Evolutionary conservation across 768 basidiomycete genomes (phyloP).

Genomic region (Rhizopogon salebrosus): DNA sequence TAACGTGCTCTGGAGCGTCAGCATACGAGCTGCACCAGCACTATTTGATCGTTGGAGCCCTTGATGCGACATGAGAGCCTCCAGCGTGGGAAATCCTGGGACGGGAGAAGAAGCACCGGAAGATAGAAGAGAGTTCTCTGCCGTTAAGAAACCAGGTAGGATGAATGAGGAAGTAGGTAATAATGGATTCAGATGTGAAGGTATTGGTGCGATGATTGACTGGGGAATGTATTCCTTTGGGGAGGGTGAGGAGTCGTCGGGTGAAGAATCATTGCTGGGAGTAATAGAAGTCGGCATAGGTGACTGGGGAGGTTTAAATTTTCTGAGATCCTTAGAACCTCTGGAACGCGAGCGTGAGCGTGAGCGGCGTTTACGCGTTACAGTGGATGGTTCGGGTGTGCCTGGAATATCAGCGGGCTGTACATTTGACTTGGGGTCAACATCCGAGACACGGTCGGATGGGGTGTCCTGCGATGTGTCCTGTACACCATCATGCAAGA

Average conservation of each 20-base stretch:
- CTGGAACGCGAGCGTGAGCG: constrained; percentile 60
- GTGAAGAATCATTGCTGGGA: constrained; percentile 65
- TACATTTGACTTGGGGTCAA: constrained; percentile 20
- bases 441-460: constrained; percentile 8
- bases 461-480: constrained; percentile 10
- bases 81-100: constrained; percentile 68
- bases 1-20: constrained; percentile 65
- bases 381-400: constrained; percentile 40
- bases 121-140: constrained; percentile 54
- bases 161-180: constrained; percentile 37
- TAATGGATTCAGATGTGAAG: constrained; percentile 45
- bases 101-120: constrained; percentile 64
- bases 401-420: constrained; percentile 23
- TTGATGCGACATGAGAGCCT: constrained; percentile 55
- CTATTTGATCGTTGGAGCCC: constrained; percentile 89
- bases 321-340: constrained; percentile 69
- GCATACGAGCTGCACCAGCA: constrained; percentile 63
- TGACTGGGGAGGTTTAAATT: constrained; percentile 45
- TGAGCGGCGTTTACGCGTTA: constrained; percentile 55
- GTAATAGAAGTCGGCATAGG: constrained; percentile 37
- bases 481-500: constrained; percentile 34
- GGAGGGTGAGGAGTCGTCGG: constrained; percentile 44
- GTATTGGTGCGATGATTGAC: constrained; percentile 47
- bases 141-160: constrained; percentile 45
- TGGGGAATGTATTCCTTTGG: constrained; percentile 19